Evolutionary conservation across 2,329 filamentous ascomycete genomes (phyloP), one percentile per base, ranked within the genome.

Genomic region (Bipolaris bicolor): DNA sequence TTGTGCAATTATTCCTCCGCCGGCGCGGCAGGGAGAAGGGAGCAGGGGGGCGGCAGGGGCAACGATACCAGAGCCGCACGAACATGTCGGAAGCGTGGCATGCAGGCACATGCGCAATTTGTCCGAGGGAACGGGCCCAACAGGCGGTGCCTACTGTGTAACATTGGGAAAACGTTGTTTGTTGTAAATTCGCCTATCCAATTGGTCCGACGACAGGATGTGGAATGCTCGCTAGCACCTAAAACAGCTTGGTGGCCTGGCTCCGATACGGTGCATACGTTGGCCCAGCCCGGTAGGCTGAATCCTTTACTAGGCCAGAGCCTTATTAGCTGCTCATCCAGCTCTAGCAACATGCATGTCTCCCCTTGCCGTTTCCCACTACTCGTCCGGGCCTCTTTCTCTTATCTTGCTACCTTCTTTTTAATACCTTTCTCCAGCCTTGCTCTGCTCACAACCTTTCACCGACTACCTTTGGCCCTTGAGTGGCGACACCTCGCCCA

Each of bases 311-410:
- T 52, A 63, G 55, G 59, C 50, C 52, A 5, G 7, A 46, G 55
- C 52, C 57, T 62, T 49, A 62, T 63, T 63, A 64, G 58, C 52
- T 62, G 58, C 55, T 52, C 39, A 18, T 60, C 57, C 63, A 59
- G 26, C 26, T 31, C 61, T 65, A 57, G 59, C 59, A 60, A 64
- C 58, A 61, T 63, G 51, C 57, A 41, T 26, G 52, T 45, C 40
- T 49, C 57, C 50, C 51, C 58, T 26, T 24, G 50, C 52, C 13
- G 51, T 33, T 43, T 33, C 54, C 7, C 49, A 24, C 16, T 24
- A 18, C 16, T 22, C 18, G 6, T n/a, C 26, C 26, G 26, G 26
- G 5, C 11, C 20, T 15, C 16, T 41, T 22, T 9, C 31, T 56
- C 52, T 59, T 41, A 44, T 50, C 59, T 20, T 59, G 63, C 36